Percentiles rank a stretch among this genome's conserved stretches.
phyloP scores from a whole-genome alignment of 2,329 filamentous ascomycete species.

The Rasamsonia emersonii region DNA sequence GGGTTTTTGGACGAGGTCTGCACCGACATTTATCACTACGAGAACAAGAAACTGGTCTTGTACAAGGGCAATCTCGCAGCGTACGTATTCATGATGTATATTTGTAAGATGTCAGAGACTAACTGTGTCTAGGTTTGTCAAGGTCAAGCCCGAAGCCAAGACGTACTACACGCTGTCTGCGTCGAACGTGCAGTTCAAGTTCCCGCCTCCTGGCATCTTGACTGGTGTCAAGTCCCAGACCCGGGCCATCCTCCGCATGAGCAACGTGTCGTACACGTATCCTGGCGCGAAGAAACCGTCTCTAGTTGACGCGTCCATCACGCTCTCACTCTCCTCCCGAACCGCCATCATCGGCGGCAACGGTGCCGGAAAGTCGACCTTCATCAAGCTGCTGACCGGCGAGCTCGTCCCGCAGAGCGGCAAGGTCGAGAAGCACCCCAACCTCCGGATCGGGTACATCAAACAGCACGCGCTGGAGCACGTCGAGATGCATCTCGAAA shows the following conservation, averaged over 20 bases:
- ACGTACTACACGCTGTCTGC: constrained; percentile 95
- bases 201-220: constrained; percentile 88
- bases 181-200: constrained; percentile 90
- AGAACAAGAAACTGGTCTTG: constrained; percentile 78
- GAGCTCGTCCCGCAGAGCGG: constrained; percentile 76
- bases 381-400: constrained; percentile 94
- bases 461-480: constrained; percentile 98
- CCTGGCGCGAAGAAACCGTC: constrained; percentile 82
- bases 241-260: constrained; percentile 91
- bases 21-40: constrained; percentile 98
- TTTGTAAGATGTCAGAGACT: constrained; percentile 4
- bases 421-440: constrained; percentile 95
- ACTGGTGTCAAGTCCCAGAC: constrained; percentile 93
- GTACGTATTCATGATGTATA: constrained; percentile 8
- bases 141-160: constrained; percentile 86
- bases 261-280: constrained; percentile 83
- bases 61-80: constrained; percentile 44
- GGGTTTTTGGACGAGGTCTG: constrained; percentile 95
- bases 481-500: constrained; percentile 98
- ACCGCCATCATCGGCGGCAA: constrained; percentile 96
- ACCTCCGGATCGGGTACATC: constrained; percentile 97
- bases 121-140: constrained; percentile 55
- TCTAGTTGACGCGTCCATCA: constrained; percentile 77
- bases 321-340: constrained; percentile 79
- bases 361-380: constrained; percentile 93